phyloP scores from a whole-genome alignment of 495 filamentous ascomycete genomes.

The Chaetomium tenue region DNA sequence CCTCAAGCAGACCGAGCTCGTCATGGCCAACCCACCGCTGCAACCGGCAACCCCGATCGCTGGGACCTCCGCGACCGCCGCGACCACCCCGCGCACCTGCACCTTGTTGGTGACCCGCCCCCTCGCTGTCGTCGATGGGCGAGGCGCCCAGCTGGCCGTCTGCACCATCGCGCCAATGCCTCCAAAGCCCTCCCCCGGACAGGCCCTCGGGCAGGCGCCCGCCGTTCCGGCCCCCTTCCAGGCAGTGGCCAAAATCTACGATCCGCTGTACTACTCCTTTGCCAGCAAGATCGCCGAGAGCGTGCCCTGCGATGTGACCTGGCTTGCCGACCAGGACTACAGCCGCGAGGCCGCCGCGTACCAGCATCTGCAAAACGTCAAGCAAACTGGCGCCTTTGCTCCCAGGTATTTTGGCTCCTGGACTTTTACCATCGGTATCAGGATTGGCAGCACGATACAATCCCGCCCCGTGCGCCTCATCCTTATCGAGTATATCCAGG shows the following conservation, averaged over 20 bases:
- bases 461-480: conserved; percentile 14
- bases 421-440: conserved; percentile 13
- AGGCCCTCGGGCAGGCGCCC: too few species aligned
- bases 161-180: conserved; percentile 11
- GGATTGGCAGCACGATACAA: not conserved
- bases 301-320: conserved; percentile 3
- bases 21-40: conserved; percentile 12
- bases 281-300: not conserved
- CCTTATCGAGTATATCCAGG: conserved; percentile 18
- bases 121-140: conserved; percentile 9
- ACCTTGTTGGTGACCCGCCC: not conserved
- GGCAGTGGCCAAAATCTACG: conserved; percentile 26
- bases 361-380: conserved; percentile 10
- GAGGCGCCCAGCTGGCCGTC: conserved; percentile 15
- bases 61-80: too few species aligned
- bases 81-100: not conserved
- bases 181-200: too few species aligned
- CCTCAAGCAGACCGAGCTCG: conserved; percentile 12
- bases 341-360: conserved; percentile 22
- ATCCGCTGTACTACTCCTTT: conserved; percentile 25
- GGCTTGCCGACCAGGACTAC: conserved; percentile 21
- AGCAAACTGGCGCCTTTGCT: conserved; percentile 1
- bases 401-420: conserved; percentile 21
- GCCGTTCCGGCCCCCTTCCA: not conserved
- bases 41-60: not conserved